Evolutionary conservation across 345 rosid species (phyloP).

Genomic region (Arabis alpina): DNA sequence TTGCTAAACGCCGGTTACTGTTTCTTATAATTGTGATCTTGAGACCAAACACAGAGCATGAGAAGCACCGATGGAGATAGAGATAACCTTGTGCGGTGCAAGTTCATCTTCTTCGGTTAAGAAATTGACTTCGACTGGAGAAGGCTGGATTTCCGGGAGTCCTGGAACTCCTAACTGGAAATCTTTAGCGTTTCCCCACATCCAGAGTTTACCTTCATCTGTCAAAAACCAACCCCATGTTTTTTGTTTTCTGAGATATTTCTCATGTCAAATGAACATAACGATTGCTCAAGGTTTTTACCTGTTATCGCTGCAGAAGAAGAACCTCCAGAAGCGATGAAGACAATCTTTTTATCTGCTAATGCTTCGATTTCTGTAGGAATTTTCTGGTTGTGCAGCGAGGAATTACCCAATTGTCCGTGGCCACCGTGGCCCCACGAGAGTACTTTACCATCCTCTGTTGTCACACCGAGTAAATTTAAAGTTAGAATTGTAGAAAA

Average conservation of each 20-base stretch:
- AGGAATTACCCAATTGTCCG: constrained; percentile 84
- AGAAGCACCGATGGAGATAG: constrained; percentile 82
- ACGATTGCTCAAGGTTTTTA: constrained; percentile 22
- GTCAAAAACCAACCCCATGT: constrained; percentile 22
- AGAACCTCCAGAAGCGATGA: constrained; percentile 86
- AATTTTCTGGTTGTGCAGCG: constrained; percentile 55
- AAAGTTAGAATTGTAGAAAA: background rate
- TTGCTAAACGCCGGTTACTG: background rate
- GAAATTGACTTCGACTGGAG: constrained; percentile 76
- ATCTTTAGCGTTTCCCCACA: constrained; percentile 98
- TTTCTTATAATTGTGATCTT: constrained; percentile 45
- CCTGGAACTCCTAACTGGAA: constrained; percentile 90
- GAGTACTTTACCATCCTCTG: constrained; percentile 83
- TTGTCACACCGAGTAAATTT: constrained; percentile 35
- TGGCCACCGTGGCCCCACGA: constrained; percentile 98
- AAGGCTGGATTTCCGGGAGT: constrained; percentile 66
- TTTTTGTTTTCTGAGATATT: background rate
- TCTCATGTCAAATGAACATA: background rate
- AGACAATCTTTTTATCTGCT: constrained; percentile 59
- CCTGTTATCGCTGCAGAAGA: constrained; percentile 87
- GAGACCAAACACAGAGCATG: constrained; percentile 83
- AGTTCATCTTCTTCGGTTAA: constrained; percentile 69
- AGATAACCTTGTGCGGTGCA: constrained; percentile 61
- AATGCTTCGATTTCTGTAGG: constrained; percentile 68
- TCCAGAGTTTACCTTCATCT: constrained; percentile 81